phyloP scores from a whole-genome alignment of 2,329 filamentous ascomycete species.

The Talaromyces sp. region DNA sequence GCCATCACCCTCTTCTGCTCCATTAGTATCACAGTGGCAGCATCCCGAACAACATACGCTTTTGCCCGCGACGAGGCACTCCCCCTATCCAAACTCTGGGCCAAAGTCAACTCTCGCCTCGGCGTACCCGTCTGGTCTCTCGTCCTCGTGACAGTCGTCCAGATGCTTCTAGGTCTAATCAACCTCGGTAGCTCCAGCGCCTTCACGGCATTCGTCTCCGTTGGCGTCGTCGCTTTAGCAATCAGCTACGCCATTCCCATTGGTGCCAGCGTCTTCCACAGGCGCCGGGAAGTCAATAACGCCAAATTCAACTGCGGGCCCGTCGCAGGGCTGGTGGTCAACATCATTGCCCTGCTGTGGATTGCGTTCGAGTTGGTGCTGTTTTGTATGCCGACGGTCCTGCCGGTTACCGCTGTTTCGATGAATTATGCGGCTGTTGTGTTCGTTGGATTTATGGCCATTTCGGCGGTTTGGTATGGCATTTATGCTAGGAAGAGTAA shows the following conservation, averaged over 20 bases:
- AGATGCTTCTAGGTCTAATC: slow-evolving; percentile 51
- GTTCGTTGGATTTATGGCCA: slow-evolving; percentile 53
- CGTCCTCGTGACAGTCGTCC: slow-evolving; percentile 43
- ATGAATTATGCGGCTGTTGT: slow-evolving; percentile 61
- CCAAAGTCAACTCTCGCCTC: slow-evolving; percentile 33
- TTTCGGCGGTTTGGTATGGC: slow-evolving; percentile 52
- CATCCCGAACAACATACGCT: slow-evolving; percentile 48
- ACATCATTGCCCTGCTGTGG: slow-evolving; percentile 50
- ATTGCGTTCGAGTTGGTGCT: slow-evolving; percentile 53
- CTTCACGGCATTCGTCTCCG: slow-evolving; percentile 51
- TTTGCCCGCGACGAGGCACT: slow-evolving; percentile 47
- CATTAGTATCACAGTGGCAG: slow-evolving; percentile 53
- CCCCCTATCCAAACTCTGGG: slow-evolving; percentile 39
- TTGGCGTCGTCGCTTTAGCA: slow-evolving; percentile 57
- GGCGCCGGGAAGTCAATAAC: slow-evolving; percentile 47
- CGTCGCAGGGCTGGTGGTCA: slow-evolving; percentile 44
- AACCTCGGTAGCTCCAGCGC: slow-evolving; percentile 49
- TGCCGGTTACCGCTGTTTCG: slow-evolving; percentile 51
- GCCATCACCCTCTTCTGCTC: slow-evolving; percentile 53
- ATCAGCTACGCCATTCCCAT: slow-evolving; percentile 58
- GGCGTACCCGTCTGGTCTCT: slow-evolving; percentile 44
- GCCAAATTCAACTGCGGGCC: slow-evolving; percentile 50
- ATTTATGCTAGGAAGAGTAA: slow-evolving; percentile 52
- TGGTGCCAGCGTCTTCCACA: slow-evolving; percentile 47
- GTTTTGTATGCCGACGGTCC: slow-evolving; percentile 53